Percentiles rank a stretch among this genome's conserved stretches.
Evolutionary conservation across 306 rosid species (phyloP).

Genomic region (Psophocarpus tetragonolobus): DNA sequence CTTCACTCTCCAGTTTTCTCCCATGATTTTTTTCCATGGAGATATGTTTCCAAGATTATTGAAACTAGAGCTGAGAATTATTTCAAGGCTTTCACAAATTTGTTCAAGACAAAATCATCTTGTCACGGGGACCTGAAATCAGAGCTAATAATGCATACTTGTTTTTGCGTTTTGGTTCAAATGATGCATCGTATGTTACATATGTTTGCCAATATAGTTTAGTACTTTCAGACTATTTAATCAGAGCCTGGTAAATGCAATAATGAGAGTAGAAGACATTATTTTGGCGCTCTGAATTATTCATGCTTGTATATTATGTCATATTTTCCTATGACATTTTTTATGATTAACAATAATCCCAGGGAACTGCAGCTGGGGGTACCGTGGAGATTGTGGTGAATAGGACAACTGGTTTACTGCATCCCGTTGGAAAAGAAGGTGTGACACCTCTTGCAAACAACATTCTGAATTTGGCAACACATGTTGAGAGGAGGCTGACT

Average conservation of each 20-base stretch:
- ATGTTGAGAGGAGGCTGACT: slow-evolving; percentile 83
- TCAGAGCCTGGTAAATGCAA: not conserved
- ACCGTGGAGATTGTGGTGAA: slow-evolving; percentile 88
- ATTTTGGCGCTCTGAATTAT: not conserved
- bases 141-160: not conserved
- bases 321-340: not conserved
- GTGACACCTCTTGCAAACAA: slow-evolving; percentile 64
- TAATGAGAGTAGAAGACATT: not conserved
- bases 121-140: not conserved
- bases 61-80: not conserved
- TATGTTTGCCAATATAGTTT: not conserved
- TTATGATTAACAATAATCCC: not conserved
- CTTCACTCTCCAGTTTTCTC: not conserved
- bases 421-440: slow-evolving; percentile 79
- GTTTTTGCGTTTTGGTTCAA: not conserved
- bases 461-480: slow-evolving; percentile 79
- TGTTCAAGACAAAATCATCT: not conserved
- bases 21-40: not conserved
- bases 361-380: slow-evolving; percentile 96
- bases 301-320: slow-evolving; percentile 1
- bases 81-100: not conserved
- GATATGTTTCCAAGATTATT: not conserved
- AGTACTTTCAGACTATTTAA: not conserved
- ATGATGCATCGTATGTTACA: not conserved
- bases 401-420: slow-evolving; percentile 77